Evolutionary conservation across 2,329 filamentous ascomycete species (phyloP), one percentile per base, ranked within the genome.

Genomic region (Penicillium corylophilum): DNA sequence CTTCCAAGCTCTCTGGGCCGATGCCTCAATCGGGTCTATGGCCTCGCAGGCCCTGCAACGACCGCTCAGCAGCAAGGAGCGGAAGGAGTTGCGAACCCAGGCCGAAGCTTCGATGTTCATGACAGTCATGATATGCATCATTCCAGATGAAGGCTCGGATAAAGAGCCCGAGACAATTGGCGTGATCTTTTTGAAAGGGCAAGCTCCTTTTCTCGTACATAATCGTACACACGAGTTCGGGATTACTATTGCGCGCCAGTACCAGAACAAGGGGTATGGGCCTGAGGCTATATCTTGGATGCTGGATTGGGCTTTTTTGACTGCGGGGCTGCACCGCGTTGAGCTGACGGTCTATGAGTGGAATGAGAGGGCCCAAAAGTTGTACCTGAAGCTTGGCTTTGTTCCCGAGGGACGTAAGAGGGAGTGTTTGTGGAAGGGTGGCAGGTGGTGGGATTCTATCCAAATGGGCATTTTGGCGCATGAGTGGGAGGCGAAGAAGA

Each of bases 291-390:
- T 26, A 26, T 46, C 44, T 20, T 46, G 44, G 44, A 38, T 46
- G 44, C 44, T 46, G 13, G 29, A 46, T 24, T 46, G 44, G 44
- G 26, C 29, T 18, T 46, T 46, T 38, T 46, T 36, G 29, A 46
- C 44, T 38, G 44, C 44, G 31, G 44, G 44, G 41, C 44, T 46
- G 44, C 44, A 46, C 13, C 44, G 44, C 29, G 20, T 46, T 28
- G 44, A 46, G 31, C 23, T 46, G 44, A 46, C 13, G 15, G 44
- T 46, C 23, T 46, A 22, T 46, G 44, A 46, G 33, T 46, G 44
- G 44, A 46, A 46, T 15, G 44, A 46, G 29, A 46, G 31, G 44
- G 44, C 44, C 16, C 44, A 36, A 36, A 46, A 24, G 18, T 20
- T 23, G 44, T 46, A 46, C 31, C 44, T 38, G 24, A 46, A 28